Evolutionary conservation across 805 yeast species (phyloP).

Genomic region (Candida silvatica): DNA sequence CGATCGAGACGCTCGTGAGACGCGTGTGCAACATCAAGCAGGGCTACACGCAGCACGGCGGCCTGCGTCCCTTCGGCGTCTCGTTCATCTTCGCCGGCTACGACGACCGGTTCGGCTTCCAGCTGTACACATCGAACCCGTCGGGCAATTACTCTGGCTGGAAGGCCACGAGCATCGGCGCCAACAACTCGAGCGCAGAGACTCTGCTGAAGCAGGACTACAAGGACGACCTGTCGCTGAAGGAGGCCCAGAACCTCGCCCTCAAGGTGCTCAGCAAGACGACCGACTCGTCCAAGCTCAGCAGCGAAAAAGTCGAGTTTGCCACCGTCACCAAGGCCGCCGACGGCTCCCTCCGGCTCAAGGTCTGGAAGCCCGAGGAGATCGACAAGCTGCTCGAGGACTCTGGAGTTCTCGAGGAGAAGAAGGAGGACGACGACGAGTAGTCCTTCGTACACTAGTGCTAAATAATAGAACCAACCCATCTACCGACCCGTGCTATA

Average conservation of each 20-base stretch:
- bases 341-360: slow-evolving; percentile 49
- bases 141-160: slow-evolving; percentile 97
- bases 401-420: slow-evolving; percentile 43
- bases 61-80: slow-evolving; percentile 97
- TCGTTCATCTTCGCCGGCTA: slow-evolving; percentile 93
- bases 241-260: slow-evolving; percentile 81
- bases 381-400: slow-evolving; percentile 67
- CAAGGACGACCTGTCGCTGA: slow-evolving; percentile 65
- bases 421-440: slow-evolving; percentile 48
- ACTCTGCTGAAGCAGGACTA: slow-evolving; percentile 92
- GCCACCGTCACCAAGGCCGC: slow-evolving; percentile 55
- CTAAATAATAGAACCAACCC: no score
- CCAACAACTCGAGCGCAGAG: slow-evolving; percentile 93
- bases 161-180: slow-evolving; percentile 97
- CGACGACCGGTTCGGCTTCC: slow-evolving; percentile 85
- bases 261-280: slow-evolving; percentile 89
- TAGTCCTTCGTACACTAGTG: no score
- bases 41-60: slow-evolving; percentile 98
- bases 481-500: no score
- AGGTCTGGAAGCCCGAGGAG: slow-evolving; percentile 74
- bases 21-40: slow-evolving; percentile 89
- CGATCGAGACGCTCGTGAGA: slow-evolving; percentile 86
- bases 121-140: slow-evolving; percentile 91
- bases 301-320: slow-evolving; percentile 87
- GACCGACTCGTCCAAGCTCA: slow-evolving; percentile 79